Evolutionary conservation across 2,329 filamentous ascomycete species (phyloP).

Genomic region (Aspergillus latus): DNA sequence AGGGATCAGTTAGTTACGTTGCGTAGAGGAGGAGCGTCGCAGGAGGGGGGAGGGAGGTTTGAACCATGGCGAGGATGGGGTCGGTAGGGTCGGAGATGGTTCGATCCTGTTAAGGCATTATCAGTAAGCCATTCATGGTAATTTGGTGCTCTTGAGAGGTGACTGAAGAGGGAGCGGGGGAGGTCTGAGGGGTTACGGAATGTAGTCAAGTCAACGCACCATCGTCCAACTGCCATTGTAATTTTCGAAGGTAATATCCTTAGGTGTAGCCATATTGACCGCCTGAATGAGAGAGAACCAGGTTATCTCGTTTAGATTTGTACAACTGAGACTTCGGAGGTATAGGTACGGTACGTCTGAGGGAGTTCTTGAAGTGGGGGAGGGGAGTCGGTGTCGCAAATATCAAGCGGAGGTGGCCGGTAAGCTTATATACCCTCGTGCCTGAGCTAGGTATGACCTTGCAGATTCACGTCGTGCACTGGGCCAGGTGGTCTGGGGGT

Average conservation of each 20-base stretch:
- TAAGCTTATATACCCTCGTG: slow-evolving; percentile 1
- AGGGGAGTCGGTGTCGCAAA: not conserved
- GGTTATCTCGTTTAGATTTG: not conserved
- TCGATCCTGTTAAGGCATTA: slow-evolving; percentile 62
- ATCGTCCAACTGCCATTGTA: slow-evolving; percentile 69
- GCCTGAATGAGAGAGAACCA: not conserved
- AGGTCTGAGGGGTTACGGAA: not conserved
- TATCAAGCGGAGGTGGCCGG: not conserved
- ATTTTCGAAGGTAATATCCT: slow-evolving; percentile 64
- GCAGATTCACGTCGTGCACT: slow-evolving; percentile 1
- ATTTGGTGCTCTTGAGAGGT: not conserved
- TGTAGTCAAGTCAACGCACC: slow-evolving; percentile 49
- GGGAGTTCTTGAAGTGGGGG: not conserved
- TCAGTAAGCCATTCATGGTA: not conserved
- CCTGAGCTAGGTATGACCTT: not conserved
- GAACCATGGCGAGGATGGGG: slow-evolving; percentile 62
- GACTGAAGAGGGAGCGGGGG: not conserved
- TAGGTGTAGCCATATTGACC: slow-evolving; percentile 68
- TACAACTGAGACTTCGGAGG: not conserved
- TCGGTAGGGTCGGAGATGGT: slow-evolving; percentile 68
- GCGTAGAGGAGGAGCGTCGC: not conserved
- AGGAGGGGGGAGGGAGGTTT: slow-evolving; percentile 17
- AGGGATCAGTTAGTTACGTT: not conserved
- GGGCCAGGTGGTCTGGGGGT: not conserved
- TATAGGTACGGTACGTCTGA: not conserved